Conservation (phyloP, 2,329 filamentous ascomycete species). For the Lecanicillium sp. region DNA sequence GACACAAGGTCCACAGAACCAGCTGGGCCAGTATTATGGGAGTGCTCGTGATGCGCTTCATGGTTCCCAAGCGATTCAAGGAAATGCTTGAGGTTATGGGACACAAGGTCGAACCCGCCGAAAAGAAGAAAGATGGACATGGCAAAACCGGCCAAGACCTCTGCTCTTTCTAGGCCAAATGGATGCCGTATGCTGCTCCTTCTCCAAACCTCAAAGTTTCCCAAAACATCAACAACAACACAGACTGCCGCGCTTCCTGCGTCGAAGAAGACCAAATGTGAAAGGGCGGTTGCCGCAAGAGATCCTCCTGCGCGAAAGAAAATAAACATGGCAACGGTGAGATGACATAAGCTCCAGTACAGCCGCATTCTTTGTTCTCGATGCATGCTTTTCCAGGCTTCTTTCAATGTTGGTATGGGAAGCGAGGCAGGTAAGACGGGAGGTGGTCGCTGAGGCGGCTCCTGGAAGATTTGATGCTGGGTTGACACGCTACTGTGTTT, state of each 20-base stretch:
- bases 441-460: conserved; percentile 77
- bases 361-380: conserved; percentile 74
- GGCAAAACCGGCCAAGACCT: conserved; percentile 91
- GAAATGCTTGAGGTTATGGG: conserved; percentile 88
- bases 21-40: conserved; percentile 57
- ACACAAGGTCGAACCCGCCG: conserved; percentile 91
- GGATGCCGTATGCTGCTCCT: conserved; percentile 87
- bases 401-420: conserved; percentile 79
- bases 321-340: conserved; percentile 73
- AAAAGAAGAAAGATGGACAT: conserved; percentile 96
- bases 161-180: conserved; percentile 83
- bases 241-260: conserved; percentile 87
- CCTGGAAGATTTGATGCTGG: conserved; percentile 89
- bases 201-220: conserved; percentile 97
- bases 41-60: conserved; percentile 61
- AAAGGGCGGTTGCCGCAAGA: conserved; percentile 83
- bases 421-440: conserved; percentile 85
- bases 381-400: conserved; percentile 87
- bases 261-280: conserved; percentile 91
- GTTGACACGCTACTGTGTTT: conserved; percentile 89
- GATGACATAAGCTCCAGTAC: conserved; percentile 85
- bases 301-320: conserved; percentile 81
- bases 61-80: conserved; percentile 58
- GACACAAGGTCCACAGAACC: conserved; percentile 77
- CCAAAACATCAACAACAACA: conserved; percentile 83